Base-by-base conservation (phyloP, 2,329 filamentous ascomycete genomes). In the Albifimbria verrucaria region DNA sequence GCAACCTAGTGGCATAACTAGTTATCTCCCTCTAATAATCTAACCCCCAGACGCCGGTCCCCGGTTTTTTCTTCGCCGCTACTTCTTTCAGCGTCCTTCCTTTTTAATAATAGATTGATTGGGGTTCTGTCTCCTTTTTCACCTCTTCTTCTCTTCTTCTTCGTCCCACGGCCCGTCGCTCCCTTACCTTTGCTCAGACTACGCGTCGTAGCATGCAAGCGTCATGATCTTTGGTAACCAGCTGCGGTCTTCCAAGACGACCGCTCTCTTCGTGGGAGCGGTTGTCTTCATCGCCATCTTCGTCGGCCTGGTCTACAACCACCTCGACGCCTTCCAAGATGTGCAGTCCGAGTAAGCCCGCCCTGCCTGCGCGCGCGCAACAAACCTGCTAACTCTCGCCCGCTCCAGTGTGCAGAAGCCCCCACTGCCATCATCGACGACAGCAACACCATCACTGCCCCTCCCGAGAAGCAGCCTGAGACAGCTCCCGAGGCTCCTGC, bases 231-330 rank as follows among this genome's bases (percentile, higher is more conserved):
- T 70, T 39, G 62, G 62, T 44, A 56, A 51, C 50, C 59, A 62
- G 51, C 55, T 66, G 55, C 65, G 68, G 49, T 64, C 67, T 44
- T 67, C 65, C 52, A 65, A 61, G 59, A 59, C 62, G 48, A 61
- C 63, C 52, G 57, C 62, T 54, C 55, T 71, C 22, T 49, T 66
- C 54, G 57, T 65, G 48, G 68, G 56, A 28, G 57, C 62, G 41
- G 57, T 70, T 45, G 57, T 72, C 57, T 70, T 69, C 56, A 56
- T 70, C 54, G 57, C 63, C 49, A 55, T 64, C 52, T 62, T 70
- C 42, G 58, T 66, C 41, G 65, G 66, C 53, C 60, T 72, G 23
- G 60, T 62, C 50, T 69, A 66, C 52, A 67, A 66, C 57, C 65
- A 68, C 51, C 55, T 70, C 23, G 67, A 66, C 50, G 60, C 59